These are phyloP conservation scores for Taxillus chinensis DNA, from an alignment of 164 flowering plant species.

Conservation along the genomic window DNA sequence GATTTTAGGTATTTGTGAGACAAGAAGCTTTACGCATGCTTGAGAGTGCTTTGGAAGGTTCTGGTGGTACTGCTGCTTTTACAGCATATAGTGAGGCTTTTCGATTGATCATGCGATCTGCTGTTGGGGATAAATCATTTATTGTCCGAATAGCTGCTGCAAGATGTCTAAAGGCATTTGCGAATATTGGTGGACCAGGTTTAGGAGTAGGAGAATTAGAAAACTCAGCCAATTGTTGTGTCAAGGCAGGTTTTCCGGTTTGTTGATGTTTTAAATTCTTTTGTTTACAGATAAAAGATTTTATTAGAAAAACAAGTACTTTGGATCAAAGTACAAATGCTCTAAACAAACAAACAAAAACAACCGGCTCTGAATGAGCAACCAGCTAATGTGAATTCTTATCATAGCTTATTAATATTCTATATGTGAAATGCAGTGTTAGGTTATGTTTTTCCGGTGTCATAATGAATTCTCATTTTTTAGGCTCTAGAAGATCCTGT, in stretches of 20 bases:
- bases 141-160: slow-evolving; percentile 90
- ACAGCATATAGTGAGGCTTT: slow-evolving; percentile 83
- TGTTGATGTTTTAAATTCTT: slow-evolving; percentile 1
- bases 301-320: too few species aligned
- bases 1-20: slow-evolving; percentile 78
- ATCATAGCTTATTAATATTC: too few species aligned
- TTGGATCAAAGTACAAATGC: too few species aligned
- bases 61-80: slow-evolving; percentile 65
- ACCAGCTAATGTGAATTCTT: too few species aligned
- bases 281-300: background rate
- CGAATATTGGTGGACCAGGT: slow-evolving; percentile 88
- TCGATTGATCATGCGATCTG: slow-evolving; percentile 65
- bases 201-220: slow-evolving; percentile 80
- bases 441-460: background rate
- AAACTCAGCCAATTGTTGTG: slow-evolving; percentile 64
- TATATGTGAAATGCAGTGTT: background rate
- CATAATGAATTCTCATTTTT: slow-evolving; percentile 7
- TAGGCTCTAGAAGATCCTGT: slow-evolving; percentile 91
- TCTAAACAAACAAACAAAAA: too few species aligned
- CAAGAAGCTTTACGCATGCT: slow-evolving; percentile 90
- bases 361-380: too few species aligned
- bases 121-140: slow-evolving; percentile 73
- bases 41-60: slow-evolving; percentile 93
- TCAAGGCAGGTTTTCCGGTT: slow-evolving; percentile 47
- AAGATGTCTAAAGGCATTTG: slow-evolving; percentile 85